Evolutionary conservation across 176 grass and related monocot species (phyloP).

Genomic region (Zizania latifolia): DNA sequence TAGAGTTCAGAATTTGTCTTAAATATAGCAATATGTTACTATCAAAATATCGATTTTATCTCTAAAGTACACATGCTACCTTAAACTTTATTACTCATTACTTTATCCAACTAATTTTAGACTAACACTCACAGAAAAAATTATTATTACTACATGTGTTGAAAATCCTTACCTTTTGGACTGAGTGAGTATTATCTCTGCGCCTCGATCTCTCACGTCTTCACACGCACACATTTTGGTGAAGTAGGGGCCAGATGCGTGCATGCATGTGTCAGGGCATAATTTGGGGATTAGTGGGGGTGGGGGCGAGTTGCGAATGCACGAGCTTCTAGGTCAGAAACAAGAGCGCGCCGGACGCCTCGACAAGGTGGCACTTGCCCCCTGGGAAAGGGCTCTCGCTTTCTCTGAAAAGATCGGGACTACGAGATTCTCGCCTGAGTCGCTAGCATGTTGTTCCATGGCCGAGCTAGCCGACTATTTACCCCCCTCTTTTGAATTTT

Average conservation of each 20-base stretch:
- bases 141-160: too few species aligned
- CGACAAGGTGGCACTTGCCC: constrained; percentile 39
- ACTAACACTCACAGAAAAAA: too few species aligned
- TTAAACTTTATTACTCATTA: too few species aligned
- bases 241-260: constrained; percentile 22
- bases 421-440: constrained; percentile 25
- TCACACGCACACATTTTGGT: constrained; percentile 4
- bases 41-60: too few species aligned
- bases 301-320: too few species aligned
- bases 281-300: constrained; percentile 23
- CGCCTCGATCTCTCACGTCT: too few species aligned
- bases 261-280: constrained; percentile 12
- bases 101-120: too few species aligned
- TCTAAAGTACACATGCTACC: too few species aligned
- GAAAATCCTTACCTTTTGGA: too few species aligned
- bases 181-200: too few species aligned
- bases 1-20: too few species aligned
- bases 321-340: constrained; percentile 21
- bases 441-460: constrained; percentile 9
- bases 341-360: constrained; percentile 9
- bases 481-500: constrained; percentile 6
- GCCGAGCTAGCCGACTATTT: constrained; percentile 11
- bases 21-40: too few species aligned
- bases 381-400: constrained; percentile 45
- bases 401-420: constrained; percentile 41